Evolutionary conservation across 139 green algal genomes (phyloP).

Genomic region (Micractinium sp.): DNA sequence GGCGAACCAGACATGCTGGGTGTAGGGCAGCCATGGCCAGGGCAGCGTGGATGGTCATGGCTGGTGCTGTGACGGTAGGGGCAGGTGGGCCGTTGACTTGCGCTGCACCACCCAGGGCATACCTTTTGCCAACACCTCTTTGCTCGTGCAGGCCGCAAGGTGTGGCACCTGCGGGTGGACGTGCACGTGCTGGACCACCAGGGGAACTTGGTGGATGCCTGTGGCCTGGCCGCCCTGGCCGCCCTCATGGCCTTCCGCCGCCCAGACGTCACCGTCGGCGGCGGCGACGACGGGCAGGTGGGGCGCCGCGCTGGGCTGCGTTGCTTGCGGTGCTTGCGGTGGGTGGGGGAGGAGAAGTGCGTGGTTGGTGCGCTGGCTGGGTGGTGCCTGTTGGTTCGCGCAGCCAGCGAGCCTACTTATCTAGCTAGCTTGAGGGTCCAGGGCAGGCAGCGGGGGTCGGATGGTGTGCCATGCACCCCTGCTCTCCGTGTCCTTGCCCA

Average conservation of each 20-base stretch:
- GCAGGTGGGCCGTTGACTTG: background rate
- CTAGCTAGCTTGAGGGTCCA: too few relatives aligned
- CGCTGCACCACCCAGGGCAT: background rate
- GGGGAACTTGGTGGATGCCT: slow-evolving; percentile 87
- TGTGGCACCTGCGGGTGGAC: slow-evolving; percentile 84
- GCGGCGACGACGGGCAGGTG: slow-evolving; percentile 25
- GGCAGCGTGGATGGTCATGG: too few relatives aligned
- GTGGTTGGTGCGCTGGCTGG: too few relatives aligned
- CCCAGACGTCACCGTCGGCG: slow-evolving; percentile 71
- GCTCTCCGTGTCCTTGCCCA: background rate
- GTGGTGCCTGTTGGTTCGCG: too few relatives aligned
- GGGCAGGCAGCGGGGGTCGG: too few relatives aligned
- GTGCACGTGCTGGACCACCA: slow-evolving; percentile 80
- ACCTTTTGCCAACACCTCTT: background rate
- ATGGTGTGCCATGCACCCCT: background rate
- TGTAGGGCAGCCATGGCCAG: too few relatives aligned
- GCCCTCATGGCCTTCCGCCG: slow-evolving; percentile 82
- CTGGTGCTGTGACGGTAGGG: too few relatives aligned
- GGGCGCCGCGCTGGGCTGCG: background rate
- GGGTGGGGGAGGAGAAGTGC: background rate
- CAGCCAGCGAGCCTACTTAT: too few relatives aligned
- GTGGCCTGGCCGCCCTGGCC: slow-evolving; percentile 74
- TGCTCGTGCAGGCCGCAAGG: slow-evolving; percentile 44
- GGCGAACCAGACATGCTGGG: slow-evolving; percentile 41
- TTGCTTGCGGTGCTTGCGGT: too few relatives aligned